Evolutionary conservation across 805 yeast genomes (phyloP).

Genomic region (Danielia reshetovae): DNA sequence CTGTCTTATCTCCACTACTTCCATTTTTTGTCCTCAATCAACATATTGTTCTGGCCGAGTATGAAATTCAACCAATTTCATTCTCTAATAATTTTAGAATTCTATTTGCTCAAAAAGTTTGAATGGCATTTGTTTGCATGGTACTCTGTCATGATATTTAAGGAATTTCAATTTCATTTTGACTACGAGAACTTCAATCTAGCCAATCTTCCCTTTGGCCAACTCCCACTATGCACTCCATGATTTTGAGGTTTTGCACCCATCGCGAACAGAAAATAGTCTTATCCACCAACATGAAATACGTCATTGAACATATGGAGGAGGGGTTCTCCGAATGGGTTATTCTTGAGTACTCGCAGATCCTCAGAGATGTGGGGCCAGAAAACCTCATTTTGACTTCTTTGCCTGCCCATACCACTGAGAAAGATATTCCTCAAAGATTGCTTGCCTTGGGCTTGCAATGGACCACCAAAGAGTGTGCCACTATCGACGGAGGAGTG

Average conservation of each 20-base stretch:
- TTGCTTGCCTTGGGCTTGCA: conserved; percentile 62
- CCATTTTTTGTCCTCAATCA: too few relatives aligned
- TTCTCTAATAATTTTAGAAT: too few relatives aligned
- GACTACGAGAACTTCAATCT: too few relatives aligned
- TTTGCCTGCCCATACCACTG: conserved; percentile 59
- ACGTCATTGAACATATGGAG: conserved; percentile 96
- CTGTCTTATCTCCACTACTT: too few relatives aligned
- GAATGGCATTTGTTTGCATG: too few relatives aligned
- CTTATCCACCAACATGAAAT: conserved; percentile 54
- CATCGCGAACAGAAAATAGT: background rate
- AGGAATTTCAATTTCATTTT: too few relatives aligned
- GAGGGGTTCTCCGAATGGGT: conserved; percentile 97
- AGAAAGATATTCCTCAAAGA: conserved; percentile 57
- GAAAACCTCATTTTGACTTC: conserved; percentile 76
- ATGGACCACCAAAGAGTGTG: conserved; percentile 77
- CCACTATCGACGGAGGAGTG: conserved; percentile 44
- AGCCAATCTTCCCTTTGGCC: too few relatives aligned
- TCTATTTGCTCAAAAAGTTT: too few relatives aligned
- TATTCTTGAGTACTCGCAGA: conserved; percentile 76
- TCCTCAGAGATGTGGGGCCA: conserved; percentile 76
- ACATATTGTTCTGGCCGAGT: too few relatives aligned
- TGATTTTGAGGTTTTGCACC: background rate
- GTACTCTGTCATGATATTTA: too few relatives aligned
- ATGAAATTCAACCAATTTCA: too few relatives aligned
- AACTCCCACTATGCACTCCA: background rate